Evolutionary conservation across 2,329 filamentous ascomycete species (phyloP), one percentile per base, ranked within the genome.

Genomic region (Paecilomyces dactylethromorphus): DNA sequence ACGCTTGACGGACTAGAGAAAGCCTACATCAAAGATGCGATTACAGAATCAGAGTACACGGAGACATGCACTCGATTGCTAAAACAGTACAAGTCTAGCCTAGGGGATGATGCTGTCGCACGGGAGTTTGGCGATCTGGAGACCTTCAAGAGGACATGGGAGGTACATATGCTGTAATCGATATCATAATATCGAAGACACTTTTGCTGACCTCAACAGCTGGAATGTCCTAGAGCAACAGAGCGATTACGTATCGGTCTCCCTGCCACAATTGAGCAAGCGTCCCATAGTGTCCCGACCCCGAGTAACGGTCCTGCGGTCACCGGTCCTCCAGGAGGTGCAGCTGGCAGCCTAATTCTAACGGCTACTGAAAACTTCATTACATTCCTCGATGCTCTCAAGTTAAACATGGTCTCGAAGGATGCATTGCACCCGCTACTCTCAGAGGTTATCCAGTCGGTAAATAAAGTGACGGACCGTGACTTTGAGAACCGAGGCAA

Each of bases 291-390:
- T 77, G 29, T 80, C 74, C 10, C 78, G 74, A 35, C 71, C 73
- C 35, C 75, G 71, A 59, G 75, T 78, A 65, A 66, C 66, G 70
- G 64, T 60, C 65, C 68, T 58, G 63, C 66, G 22, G 61, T 63
- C 35, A 59, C 67, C 21, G 64, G 66, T 15, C 60, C 63, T 66
- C 62, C 67, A 53, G 70, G 74, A 55, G 70, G 73, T 54, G 78
- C 80, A 52, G 83, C 83, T n/a, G 82, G 83, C 45, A 82, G 79
- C 52, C 77, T 97, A 35, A 95, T 97, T 59, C 80, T 95, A 50
- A 88, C 93, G 63, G 94, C 94, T 1, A 97, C 93, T 0, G 92
- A 99, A 74, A 95, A 97, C 73, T 99, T 99, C 74, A 99, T 99
- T 74, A 99, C 94, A 0, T 93, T 99, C 71, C 84, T 99, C 56